A percentile compares a stretch with the other conserved stretches of the same genome.
These are phyloP conservation scores for Fonsecaea multimorphosa DNA, from an alignment of 2,329 filamentous ascomycete genomes.

Conservation along the genomic window DNA sequence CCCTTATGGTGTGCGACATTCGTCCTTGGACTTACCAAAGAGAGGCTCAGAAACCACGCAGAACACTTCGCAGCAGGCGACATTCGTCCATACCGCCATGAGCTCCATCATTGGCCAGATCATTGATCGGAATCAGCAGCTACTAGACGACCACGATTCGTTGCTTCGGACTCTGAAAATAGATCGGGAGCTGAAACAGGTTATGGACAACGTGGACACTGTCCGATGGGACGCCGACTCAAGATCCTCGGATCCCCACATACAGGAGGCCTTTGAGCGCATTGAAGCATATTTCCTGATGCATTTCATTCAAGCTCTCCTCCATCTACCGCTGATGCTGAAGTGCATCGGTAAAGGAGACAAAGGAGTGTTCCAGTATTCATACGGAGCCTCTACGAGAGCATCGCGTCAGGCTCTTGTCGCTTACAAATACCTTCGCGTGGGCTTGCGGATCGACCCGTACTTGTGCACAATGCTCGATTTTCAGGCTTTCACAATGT, in stretches of 20 bases:
- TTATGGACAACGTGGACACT: background rate
- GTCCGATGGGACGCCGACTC: background rate
- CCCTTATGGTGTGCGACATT: slow-evolving; percentile 2
- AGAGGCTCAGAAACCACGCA: background rate
- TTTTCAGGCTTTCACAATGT: slow-evolving; percentile 16
- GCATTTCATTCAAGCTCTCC: slow-evolving; percentile 6
- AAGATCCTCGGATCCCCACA: background rate
- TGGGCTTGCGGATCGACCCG: slow-evolving; percentile 8
- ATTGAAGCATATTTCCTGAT: slow-evolving; percentile 9
- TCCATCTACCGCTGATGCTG: slow-evolving; percentile 16
- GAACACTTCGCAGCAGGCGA: background rate
- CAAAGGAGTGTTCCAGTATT: slow-evolving; percentile 3
- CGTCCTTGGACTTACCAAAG: background rate
- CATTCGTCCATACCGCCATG: background rate
- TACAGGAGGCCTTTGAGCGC: slow-evolving; percentile 4
- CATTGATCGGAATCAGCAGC: slow-evolving; percentile 9
- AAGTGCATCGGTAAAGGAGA: slow-evolving; percentile 5
- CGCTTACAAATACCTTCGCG: slow-evolving; percentile 14
- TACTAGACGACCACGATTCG: background rate
- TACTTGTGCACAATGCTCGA: slow-evolving; percentile 17
- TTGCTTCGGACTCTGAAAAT: slow-evolving; percentile 7
- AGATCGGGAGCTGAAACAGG: slow-evolving; percentile 11
- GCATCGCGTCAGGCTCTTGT: slow-evolving; percentile 9
- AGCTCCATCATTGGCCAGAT: slow-evolving; percentile 9
- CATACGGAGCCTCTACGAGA: slow-evolving; percentile 2